Percentiles rank a stretch among this genome's conserved stretches.
These are phyloP conservation scores for Sphaerobolus stellatus DNA, from an alignment of 1,284 basidiomycete species.

Conservation along the genomic window DNA sequence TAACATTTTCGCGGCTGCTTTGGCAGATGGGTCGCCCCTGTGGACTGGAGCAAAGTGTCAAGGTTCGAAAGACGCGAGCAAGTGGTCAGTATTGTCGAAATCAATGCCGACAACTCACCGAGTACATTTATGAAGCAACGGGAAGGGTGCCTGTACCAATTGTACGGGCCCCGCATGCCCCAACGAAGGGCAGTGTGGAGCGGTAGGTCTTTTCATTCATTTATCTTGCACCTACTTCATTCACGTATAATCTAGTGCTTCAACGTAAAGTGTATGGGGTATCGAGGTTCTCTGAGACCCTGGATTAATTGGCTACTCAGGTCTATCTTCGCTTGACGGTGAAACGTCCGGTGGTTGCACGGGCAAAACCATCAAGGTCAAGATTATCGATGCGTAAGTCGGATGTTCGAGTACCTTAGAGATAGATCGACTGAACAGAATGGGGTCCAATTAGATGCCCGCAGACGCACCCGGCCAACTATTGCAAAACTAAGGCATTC, in stretches of 20 bases:
- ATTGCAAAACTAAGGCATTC: conserved; percentile 30
- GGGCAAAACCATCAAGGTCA: conserved; percentile 27
- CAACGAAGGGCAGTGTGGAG: conserved; percentile 9
- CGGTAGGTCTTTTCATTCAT: conserved; percentile 3
- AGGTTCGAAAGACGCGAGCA: conserved; percentile 31
- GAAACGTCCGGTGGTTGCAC: conserved; percentile 26
- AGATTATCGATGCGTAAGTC: conserved; percentile 30
- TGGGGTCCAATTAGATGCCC: conserved; percentile 25
- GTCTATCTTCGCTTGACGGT: conserved; percentile 27
- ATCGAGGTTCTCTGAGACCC: neutral
- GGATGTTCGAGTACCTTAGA: neutral
- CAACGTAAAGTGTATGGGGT: conserved; percentile 6
- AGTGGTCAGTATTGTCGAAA: conserved; percentile 21
- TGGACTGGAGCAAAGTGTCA: conserved; percentile 33
- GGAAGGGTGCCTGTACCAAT: conserved; percentile 29
- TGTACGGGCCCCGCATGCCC: conserved; percentile 21
- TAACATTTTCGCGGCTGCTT: conserved; percentile 33
- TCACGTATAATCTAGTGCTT: conserved; percentile 9
- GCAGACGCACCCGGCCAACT: conserved; percentile 28
- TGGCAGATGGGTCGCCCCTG: conserved; percentile 36
- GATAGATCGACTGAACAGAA: too few species aligned
- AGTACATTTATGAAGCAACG: conserved; percentile 19
- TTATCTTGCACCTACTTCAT: too few species aligned
- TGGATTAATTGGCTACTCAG: conserved; percentile 10
- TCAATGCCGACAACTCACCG: neutral